Percentiles rank a stretch among this genome's conserved stretches.
phyloP scores from a whole-genome alignment of 441 rosid genomes.

The Metrosideros polymorpha region DNA sequence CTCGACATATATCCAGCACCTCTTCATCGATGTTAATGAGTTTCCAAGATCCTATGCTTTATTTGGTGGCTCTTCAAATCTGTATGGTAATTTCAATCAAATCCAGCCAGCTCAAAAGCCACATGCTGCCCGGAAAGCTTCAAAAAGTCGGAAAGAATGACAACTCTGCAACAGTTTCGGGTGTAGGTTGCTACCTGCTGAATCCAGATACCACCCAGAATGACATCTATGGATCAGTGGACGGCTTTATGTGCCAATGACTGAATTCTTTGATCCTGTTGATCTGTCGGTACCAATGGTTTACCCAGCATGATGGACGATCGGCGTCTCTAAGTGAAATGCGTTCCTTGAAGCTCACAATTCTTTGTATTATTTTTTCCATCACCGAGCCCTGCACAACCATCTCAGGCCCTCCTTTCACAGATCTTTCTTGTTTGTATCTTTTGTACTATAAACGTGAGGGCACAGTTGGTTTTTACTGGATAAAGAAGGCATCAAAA shows the following conservation, averaged over 20 bases:
- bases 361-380: background rate
- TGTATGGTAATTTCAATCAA: background rate
- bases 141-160: background rate
- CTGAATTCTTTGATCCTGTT: background rate
- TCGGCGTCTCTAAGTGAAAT: background rate
- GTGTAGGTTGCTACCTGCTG: background rate
- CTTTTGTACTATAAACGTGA: background rate
- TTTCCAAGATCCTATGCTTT: background rate
- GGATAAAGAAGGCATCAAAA: background rate
- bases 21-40: slow-evolving; percentile 40
- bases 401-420: background rate
- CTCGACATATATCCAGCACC: slow-evolving; percentile 74
- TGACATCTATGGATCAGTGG: background rate
- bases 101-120: background rate
- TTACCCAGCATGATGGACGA: background rate
- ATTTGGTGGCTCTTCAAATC: background rate
- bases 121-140: background rate
- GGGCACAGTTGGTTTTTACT: background rate
- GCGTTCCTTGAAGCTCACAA: background rate
- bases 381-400: background rate
- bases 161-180: background rate
- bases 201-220: background rate
- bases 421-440: background rate
- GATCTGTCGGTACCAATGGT: background rate
- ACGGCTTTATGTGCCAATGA: background rate